phyloP scores from a whole-genome alignment of 352 stramenopile genomes.

The Pythium aphanidermatum region DNA sequence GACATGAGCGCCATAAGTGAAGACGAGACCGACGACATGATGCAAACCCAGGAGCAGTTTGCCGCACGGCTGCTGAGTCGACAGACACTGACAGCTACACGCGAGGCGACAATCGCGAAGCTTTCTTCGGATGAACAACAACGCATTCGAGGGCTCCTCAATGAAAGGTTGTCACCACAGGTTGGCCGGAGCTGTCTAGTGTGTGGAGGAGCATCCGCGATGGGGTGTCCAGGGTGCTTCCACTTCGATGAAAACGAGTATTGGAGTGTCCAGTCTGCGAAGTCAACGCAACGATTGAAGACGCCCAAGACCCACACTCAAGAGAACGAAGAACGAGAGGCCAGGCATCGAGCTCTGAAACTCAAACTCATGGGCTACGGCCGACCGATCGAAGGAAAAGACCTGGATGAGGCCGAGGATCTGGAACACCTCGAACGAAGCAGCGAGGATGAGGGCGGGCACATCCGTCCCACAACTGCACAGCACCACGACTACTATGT shows the following conservation, averaged over 20 bases:
- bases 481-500: slow-evolving; percentile 39
- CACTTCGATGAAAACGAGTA: slow-evolving; percentile 38
- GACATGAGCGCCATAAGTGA: no score
- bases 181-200: slow-evolving; percentile 4
- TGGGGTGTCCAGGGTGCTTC: slow-evolving; percentile 68
- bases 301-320: slow-evolving; percentile 49
- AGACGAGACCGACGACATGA: slow-evolving; percentile 16
- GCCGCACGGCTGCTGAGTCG: slow-evolving; percentile 15
- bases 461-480: neutral
- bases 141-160: slow-evolving; percentile 29
- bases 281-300: slow-evolving; percentile 38
- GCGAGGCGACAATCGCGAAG: slow-evolving; percentile 13
- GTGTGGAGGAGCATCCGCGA: slow-evolving; percentile 29
- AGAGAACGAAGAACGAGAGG: slow-evolving; percentile 30
- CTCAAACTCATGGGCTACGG: slow-evolving; percentile 38
- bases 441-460: neutral
- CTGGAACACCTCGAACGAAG: neutral
- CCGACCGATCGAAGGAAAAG: neutral
- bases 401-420: slow-evolving; percentile 1
- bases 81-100: neutral
- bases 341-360: slow-evolving; percentile 39
- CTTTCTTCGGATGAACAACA: slow-evolving; percentile 21
- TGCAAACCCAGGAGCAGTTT: slow-evolving; percentile 17
- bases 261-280: slow-evolving; percentile 22
- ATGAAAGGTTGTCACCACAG: slow-evolving; percentile 17